Evolutionary conservation across 306 rosid genomes (phyloP).

Genomic region (Prunus salicina): DNA sequence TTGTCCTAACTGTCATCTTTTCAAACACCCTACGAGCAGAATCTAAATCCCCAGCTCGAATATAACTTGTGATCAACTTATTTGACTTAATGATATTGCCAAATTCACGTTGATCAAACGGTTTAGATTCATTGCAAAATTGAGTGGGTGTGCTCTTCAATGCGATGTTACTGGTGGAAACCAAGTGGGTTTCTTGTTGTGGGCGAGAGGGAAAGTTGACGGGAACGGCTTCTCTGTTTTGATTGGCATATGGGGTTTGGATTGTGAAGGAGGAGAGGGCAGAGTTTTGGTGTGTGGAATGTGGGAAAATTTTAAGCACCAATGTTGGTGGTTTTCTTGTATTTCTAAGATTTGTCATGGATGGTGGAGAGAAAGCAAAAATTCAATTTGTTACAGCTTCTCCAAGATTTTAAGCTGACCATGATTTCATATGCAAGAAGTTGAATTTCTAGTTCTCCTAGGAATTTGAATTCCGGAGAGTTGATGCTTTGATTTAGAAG

Average conservation of each 20-base stretch:
- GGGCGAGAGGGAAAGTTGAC: slow-evolving; percentile 10
- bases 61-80: slow-evolving; percentile 46
- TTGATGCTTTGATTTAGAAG: background rate
- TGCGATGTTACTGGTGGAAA: slow-evolving; percentile 20
- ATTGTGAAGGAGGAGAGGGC: slow-evolving; percentile 9
- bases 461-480: background rate
- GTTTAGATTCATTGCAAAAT: slow-evolving; percentile 4
- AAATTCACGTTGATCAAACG: slow-evolving; percentile 12
- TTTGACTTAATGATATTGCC: slow-evolving; percentile 43
- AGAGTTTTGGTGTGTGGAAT: slow-evolving; percentile 15
- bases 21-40: slow-evolving; percentile 60
- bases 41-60: slow-evolving; percentile 52
- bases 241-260: slow-evolving; percentile 22
- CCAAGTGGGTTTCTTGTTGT: slow-evolving; percentile 26
- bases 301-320: slow-evolving; percentile 9
- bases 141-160: background rate
- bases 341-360: slow-evolving; percentile 26
- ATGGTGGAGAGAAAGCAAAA: background rate
- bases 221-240: slow-evolving; percentile 10
- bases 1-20: slow-evolving; percentile 54
- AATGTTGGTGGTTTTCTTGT: background rate
- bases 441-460: background rate
- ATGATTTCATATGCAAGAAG: background rate
- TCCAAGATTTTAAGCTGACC: background rate
- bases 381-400: background rate